Evolutionary conservation across 2,329 filamentous ascomycete species (phyloP), one percentile per base, ranked within the genome.

Genomic region (Paecilomyces dactylethromorphus): DNA sequence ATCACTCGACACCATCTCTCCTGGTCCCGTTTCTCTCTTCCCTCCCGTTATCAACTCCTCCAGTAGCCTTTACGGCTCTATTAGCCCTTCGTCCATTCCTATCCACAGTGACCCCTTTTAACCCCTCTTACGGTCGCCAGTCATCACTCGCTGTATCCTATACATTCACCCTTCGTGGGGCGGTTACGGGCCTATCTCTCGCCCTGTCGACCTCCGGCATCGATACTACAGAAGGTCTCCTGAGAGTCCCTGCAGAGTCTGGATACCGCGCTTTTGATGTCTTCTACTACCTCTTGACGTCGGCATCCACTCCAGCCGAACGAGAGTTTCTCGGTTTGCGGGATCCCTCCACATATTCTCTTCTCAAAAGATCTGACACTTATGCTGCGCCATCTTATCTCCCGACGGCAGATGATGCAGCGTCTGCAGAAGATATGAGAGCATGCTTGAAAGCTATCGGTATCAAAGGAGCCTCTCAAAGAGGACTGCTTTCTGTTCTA

Each of bases 211-310:
- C 91, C 45, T 89, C 91, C 2, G 94, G 94, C 18, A 89, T 99
- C 60, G 90, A 99, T 71, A 94, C 92, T 0, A 77, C 82, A 21
- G 86, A 86, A 62, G 94, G 93, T 50, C 80, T 99, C 11, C 79
- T 97, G 15, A 86, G 89, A 58, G 85, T 99, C 15, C 90, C 94
- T 0, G 75, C 86, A 0, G 87, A 96, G 69, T 70, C 86, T 6
- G 94, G 94, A 12, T 91, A 91, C 74, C 87, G 94, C 62, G 94
- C 93, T 3, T 99, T 99, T 66, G 93, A 99, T 70, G 94, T 96
- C 55, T 97, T 99, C 71, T 97, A 99, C 78, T 97, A 97, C 68
- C 85, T 99, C 0, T 82, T 97, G 50, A 95, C 92, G 0, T 92
- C 90, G n/a, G 89, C 90, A 0, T 96, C 94, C 0, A 94, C 91